Evolutionary conservation across 345 rosid species (phyloP).

Genomic region (Eutrema yunnanense): DNA sequence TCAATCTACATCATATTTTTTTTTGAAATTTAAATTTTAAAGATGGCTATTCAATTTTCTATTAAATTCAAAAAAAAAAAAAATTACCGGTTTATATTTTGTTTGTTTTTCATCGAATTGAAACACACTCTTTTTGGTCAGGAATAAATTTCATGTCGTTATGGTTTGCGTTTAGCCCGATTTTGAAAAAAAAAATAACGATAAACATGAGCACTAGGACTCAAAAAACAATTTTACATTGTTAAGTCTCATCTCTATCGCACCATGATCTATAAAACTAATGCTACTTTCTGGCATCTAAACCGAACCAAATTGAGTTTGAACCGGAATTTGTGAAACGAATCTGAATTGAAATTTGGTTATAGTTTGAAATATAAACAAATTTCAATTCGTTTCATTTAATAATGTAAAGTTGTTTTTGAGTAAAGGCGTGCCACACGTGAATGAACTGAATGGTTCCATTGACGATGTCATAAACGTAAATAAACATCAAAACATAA

Average conservation of each 20-base stretch:
- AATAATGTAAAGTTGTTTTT: neutral
- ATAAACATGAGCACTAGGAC: neutral
- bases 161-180: neutral
- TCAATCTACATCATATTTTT: neutral
- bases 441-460: conserved; percentile 30
- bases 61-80: neutral
- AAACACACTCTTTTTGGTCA: neutral
- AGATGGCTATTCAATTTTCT: neutral
- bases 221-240: neutral
- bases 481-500: neutral
- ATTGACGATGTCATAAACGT: conserved; percentile 12
- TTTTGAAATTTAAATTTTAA: conserved; percentile 2
- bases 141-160: neutral
- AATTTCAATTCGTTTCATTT: neutral
- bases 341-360: neutral
- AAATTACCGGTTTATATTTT: too few species aligned
- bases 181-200: neutral
- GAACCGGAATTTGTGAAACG: neutral
- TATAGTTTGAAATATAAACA: neutral
- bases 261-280: neutral
- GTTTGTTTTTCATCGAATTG: neutral
- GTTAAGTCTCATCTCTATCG: neutral
- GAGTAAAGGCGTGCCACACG: conserved; percentile 22
- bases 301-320: neutral
- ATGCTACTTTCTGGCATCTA: neutral